phyloP scores from a whole-genome alignment of 1,139 yeast species.

The Diutina sp. region DNA sequence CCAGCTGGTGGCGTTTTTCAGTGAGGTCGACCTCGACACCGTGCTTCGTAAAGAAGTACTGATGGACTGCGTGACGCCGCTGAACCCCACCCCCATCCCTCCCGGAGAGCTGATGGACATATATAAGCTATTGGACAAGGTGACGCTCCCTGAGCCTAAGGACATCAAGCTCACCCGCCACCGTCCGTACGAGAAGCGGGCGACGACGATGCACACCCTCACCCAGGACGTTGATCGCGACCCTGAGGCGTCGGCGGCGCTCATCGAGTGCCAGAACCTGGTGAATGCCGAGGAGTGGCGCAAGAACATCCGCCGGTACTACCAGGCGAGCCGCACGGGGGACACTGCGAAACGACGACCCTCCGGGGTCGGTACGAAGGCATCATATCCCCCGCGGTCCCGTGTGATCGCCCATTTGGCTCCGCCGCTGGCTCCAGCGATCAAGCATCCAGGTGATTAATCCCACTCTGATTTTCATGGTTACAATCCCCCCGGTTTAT shows the following conservation, averaged over 20 bases:
- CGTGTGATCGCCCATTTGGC: background rate
- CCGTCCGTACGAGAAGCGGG: background rate
- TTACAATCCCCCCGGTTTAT: background rate
- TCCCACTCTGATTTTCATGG: background rate
- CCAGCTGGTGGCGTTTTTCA: conserved; percentile 90
- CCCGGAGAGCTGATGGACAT: conserved; percentile 75
- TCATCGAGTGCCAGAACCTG: background rate
- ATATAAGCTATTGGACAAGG: conserved; percentile 16
- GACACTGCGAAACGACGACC: conserved; percentile 2
- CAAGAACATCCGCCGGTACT: background rate
- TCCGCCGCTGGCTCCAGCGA: background rate
- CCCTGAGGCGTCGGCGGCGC: background rate
- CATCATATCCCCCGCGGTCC: background rate
- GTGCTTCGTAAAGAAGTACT: conserved; percentile 83
- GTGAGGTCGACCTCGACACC: conserved; percentile 83
- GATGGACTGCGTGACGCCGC: conserved; percentile 83
- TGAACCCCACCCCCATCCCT: conserved; percentile 58
- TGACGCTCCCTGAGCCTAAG: background rate
- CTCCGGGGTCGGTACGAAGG: background rate
- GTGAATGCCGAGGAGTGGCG: background rate
- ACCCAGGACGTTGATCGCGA: background rate
- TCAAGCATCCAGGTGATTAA: background rate
- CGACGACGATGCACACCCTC: background rate
- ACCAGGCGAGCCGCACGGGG: background rate
- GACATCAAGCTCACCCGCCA: background rate